A percentile compares a stretch with the other conserved stretches of the same genome.
Evolutionary conservation across 805 yeast species (phyloP).

Genomic region (Kockiozyma suomiensis): DNA sequence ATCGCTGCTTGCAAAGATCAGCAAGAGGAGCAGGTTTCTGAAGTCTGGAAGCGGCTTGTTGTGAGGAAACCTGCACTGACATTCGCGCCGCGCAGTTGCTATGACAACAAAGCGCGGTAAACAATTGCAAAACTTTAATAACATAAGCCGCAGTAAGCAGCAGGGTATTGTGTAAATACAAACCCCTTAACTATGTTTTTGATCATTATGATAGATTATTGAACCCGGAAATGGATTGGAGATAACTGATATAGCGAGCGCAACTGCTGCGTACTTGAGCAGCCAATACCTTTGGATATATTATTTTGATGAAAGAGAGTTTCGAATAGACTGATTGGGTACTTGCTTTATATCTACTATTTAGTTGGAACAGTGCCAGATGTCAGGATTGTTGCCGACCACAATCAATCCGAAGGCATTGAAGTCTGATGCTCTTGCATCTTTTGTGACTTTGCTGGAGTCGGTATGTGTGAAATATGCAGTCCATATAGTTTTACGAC

Average conservation of each 20-base stretch:
- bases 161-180: background rate
- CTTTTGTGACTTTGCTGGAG: conserved; percentile 39
- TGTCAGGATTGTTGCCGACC: conserved; percentile 12
- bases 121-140: background rate
- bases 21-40: background rate
- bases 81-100: conserved; percentile 8
- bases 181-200: background rate
- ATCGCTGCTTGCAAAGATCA: background rate
- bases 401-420: conserved; percentile 26
- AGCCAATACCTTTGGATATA: no score
- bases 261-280: no score
- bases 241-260: background rate
- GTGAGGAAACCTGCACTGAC: background rate
- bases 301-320: no score
- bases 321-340: no score
- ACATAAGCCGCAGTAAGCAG: background rate
- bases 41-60: background rate
- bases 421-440: conserved; percentile 28
- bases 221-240: background rate
- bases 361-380: background rate
- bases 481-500: no score
- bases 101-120: background rate
- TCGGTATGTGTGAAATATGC: conserved; percentile 27
- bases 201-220: background rate
- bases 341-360: no score